Conservation (phyloP, 129 eudicot species). For the Saposhnikovia divaricata region DNA sequence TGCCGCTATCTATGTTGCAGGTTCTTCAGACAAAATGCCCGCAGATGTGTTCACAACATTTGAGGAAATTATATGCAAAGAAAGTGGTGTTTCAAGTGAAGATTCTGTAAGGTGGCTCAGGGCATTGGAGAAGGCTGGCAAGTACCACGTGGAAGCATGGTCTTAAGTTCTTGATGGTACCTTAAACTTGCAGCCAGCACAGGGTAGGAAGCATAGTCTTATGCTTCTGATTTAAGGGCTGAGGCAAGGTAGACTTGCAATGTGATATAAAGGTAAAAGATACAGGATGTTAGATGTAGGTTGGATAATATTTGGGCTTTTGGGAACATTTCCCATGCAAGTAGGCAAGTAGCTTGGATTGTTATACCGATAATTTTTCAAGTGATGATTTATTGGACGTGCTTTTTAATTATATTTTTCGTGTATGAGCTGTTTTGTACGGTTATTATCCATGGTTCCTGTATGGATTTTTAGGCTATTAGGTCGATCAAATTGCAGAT, state of each 20-base stretch:
- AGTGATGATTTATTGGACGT: not conserved
- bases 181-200: not conserved
- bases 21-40: slow-evolving; percentile 88
- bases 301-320: not conserved
- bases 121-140: slow-evolving; percentile 85
- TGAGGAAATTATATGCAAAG: slow-evolving; percentile 58
- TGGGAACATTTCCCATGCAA: not conserved
- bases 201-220: not conserved
- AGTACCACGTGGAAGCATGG: slow-evolving; percentile 95
- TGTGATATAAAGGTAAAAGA: not conserved
- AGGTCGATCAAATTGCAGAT: not conserved
- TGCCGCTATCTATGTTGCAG: slow-evolving; percentile 80
- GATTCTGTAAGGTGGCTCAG: slow-evolving; percentile 72
- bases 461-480: not conserved
- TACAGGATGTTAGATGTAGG: not conserved
- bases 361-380: not conserved
- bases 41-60: slow-evolving; percentile 67
- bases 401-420: not conserved
- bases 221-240: not conserved
- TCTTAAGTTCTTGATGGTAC: slow-evolving; percentile 24
- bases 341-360: not conserved
- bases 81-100: slow-evolving; percentile 64
- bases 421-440: not conserved
- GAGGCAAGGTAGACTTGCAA: not conserved
- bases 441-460: not conserved